Percentiles rank a stretch among this genome's conserved stretches.
These are phyloP conservation scores for Ilyonectria mors-panacis DNA, from an alignment of 2,329 filamentous ascomycete genomes.

Conservation along the genomic window DNA sequence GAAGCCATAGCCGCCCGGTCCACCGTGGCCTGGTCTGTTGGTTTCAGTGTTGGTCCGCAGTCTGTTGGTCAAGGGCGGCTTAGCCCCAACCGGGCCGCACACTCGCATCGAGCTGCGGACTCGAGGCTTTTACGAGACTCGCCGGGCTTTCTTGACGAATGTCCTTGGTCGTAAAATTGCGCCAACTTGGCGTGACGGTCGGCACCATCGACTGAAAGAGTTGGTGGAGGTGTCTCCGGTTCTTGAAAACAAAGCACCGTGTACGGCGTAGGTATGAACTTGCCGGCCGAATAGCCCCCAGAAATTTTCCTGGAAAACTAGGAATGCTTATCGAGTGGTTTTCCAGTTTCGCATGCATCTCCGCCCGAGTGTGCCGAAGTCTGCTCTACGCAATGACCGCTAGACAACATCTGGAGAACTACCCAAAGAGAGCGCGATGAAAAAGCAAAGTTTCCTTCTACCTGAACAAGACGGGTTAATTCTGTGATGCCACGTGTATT, in stretches of 20 bases:
- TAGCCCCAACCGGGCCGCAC: conserved; percentile 13
- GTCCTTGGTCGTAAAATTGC: not conserved
- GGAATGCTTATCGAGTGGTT: not conserved
- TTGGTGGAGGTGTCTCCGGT: not conserved
- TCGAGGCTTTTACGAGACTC: not conserved
- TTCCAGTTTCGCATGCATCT: not conserved
- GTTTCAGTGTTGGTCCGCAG: conserved; percentile 11
- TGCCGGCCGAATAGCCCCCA: not conserved
- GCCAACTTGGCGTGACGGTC: not conserved
- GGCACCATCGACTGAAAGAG: not conserved
- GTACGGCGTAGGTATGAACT: too few relatives aligned
- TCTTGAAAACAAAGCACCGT: not conserved
- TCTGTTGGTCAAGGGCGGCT: conserved; percentile 2
- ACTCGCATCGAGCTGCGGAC: not conserved
- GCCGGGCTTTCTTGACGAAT: conserved; percentile 3
- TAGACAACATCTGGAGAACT: too few relatives aligned
- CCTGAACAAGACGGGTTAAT: too few relatives aligned
- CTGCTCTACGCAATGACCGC: too few relatives aligned
- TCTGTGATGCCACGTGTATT: too few relatives aligned
- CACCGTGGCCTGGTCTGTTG: not conserved
- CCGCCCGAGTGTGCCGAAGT: too few relatives aligned
- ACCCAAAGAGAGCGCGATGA: too few relatives aligned
- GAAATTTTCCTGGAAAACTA: not conserved
- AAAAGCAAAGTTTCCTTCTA: too few relatives aligned
- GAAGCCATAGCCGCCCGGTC: not conserved